Base-by-base conservation (phyloP, 306 rosid species). In the Canavalia ensiformis region DNA sequence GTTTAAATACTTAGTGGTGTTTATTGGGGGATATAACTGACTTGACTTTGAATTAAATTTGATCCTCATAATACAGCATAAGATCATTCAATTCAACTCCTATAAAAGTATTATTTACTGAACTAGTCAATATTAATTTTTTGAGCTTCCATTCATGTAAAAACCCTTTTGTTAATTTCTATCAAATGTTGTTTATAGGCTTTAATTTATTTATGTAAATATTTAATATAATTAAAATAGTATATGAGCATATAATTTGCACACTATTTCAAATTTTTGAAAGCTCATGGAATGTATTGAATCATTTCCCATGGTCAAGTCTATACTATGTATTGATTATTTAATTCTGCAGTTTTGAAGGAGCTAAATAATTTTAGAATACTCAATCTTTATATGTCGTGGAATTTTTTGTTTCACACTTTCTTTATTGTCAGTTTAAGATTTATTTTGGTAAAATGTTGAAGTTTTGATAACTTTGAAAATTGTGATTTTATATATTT, bases 41-140 rank as follows among this genome's bases (percentile, higher is more conserved):
- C 31, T 52, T 72, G 76, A 72, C 39, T 35, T 68, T 54, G 68
- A 62, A 62, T 31, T 25, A 0, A 13, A 35, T 51, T 51, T 13
- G 47, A 33, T 35, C 5, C 63, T 52, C 34, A 0, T 29, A 71
- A 31, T 11, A 12, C 2, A 13, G 7, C 33, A 29, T 30, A 30
- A 33, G 1, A 50, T 6, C 45, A 71, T 47, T 60, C 2, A 2
- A 29, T 34, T 50, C n/a, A 71, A 51, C 30, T 8, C n/a, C 46
- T 31, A 13, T 71, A 12, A 33, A 50, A 68, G 25, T 50, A 33
- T 4, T 67, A 42, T 67, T 67, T 67, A 44, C 9, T 31, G 9
- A 69, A 69, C 57, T 28, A 25, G 44, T 30, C 74, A 47, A 5
- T 12, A 9, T 50, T 69, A 25, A 31, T 47, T 46, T 68, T 47